These are phyloP conservation scores for Prunus mira DNA, from an alignment of 306 rosid genomes.

Conservation along the genomic window DNA sequence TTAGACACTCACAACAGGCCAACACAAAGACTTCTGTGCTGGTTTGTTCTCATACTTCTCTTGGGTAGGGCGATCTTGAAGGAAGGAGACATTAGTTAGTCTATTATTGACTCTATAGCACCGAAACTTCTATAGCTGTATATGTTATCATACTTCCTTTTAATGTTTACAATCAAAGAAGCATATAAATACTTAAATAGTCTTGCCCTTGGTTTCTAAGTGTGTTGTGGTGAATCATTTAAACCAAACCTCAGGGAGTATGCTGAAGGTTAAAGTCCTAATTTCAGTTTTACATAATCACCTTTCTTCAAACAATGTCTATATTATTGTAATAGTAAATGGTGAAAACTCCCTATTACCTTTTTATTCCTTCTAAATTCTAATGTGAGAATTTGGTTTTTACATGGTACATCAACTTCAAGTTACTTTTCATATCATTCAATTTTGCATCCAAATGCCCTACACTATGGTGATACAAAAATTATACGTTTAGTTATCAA, in stretches of 20 bases:
- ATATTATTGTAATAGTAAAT: neutral
- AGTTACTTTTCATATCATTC: neutral
- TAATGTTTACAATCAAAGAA: neutral
- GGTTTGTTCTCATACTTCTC: too few relatives aligned
- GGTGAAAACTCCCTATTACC: neutral
- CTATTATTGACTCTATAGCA: too few relatives aligned
- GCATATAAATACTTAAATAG: neutral
- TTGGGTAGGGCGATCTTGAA: too few relatives aligned
- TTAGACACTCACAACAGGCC: neutral
- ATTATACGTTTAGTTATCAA: conserved; percentile 3
- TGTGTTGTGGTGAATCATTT: neutral
- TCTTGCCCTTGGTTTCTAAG: neutral
- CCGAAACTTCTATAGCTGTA: too few relatives aligned
- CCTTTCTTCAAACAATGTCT: neutral
- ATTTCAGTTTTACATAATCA: neutral
- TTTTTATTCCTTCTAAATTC: neutral
- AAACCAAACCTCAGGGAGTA: neutral
- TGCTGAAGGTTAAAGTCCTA: neutral
- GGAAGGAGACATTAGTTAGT: too few relatives aligned
- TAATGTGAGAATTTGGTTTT: neutral
- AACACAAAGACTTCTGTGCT: neutral
- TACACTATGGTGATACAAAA: neutral
- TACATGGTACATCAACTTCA: neutral
- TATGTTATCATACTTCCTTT: too few relatives aligned
- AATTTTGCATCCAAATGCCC: neutral